phyloP scores from a whole-genome alignment of 2,329 filamentous ascomycete genomes.

The Aspergillus flavus region DNA sequence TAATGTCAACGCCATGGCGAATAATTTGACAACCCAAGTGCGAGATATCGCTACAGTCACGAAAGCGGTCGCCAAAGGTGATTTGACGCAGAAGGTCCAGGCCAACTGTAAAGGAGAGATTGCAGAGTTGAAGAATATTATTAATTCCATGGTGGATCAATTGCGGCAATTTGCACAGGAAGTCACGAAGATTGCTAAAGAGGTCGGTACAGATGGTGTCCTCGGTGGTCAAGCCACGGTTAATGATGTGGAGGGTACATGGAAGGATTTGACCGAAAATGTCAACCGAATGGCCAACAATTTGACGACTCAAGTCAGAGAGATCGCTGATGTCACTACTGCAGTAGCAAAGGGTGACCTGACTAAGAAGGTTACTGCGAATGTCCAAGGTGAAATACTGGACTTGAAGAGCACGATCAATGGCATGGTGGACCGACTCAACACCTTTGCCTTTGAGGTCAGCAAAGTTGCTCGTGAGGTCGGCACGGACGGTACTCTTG shows the following conservation, averaged over 20 bases:
- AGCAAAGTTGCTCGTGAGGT: conserved; percentile 68
- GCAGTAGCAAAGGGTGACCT: conserved; percentile 93
- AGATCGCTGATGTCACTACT: conserved; percentile 95
- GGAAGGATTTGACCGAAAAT: conserved; percentile 92
- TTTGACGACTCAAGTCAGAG: conserved; percentile 93
- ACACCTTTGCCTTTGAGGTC: conserved; percentile 66
- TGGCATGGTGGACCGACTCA: conserved; percentile 66
- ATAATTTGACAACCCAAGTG: conserved; percentile 84
- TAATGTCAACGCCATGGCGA: conserved; percentile 86
- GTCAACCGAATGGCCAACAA: conserved; percentile 99
- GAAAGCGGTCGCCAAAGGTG: conserved; percentile 74
- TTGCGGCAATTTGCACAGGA: conserved; percentile 95
- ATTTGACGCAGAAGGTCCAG: conserved; percentile 95
- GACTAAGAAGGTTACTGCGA: conserved; percentile 93
- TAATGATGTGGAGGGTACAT: conserved; percentile 94
- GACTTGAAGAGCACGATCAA: conserved; percentile 90
- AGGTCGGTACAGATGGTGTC: conserved; percentile 94
- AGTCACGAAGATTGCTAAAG: conserved; percentile 92
- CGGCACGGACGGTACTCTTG: conserved; percentile 65
- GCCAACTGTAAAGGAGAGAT: conserved; percentile 91
- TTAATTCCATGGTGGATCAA: conserved; percentile 99
- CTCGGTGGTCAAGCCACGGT: conserved; percentile 94
- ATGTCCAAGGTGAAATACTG: conserved; percentile 90
- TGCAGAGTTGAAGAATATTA: conserved; percentile 92
- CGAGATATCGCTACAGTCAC: conserved; percentile 87